phyloP scores from a whole-genome alignment of 139 green algal genomes.

The Picocystis salinarum region DNA sequence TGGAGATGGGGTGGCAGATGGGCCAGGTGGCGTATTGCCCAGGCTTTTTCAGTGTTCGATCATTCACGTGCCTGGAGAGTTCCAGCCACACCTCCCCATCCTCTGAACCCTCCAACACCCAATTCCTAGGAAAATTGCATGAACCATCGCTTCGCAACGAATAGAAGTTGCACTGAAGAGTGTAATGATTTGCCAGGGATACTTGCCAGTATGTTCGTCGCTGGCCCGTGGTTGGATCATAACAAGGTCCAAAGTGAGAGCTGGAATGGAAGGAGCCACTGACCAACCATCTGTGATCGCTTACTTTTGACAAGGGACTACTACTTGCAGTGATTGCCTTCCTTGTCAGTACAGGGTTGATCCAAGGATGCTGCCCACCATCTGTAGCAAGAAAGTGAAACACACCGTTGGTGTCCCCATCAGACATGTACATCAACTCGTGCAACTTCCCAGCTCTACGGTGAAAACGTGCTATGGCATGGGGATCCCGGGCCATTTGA shows the following conservation, averaged over 20 bases:
- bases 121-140: conserved; percentile 42
- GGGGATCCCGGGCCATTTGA: too few relatives aligned
- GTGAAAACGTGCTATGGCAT: too few relatives aligned
- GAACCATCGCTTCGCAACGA: conserved; percentile 59
- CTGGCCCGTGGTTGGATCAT: too few relatives aligned
- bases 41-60: conserved; percentile 36
- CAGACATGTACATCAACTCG: conserved; percentile 8
- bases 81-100: conserved; percentile 38
- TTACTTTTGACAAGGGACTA: too few relatives aligned
- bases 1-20: conserved; percentile 30
- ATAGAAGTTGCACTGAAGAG: conserved; percentile 75
- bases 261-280: too few relatives aligned
- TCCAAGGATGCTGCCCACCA: neutral
- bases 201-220: too few relatives aligned
- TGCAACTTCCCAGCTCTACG: too few relatives aligned
- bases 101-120: conserved; percentile 59
- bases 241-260: too few relatives aligned
- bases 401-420: conserved; percentile 3
- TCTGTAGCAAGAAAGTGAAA: neutral
- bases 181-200: too few relatives aligned
- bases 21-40: conserved; percentile 64
- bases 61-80: conserved; percentile 36
- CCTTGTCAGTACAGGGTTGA: neutral
- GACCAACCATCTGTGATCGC: too few relatives aligned
- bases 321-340: too few relatives aligned